Conservation (phyloP, 768 basidiomycete species). For the Thelephora ganbajun region DNA sequence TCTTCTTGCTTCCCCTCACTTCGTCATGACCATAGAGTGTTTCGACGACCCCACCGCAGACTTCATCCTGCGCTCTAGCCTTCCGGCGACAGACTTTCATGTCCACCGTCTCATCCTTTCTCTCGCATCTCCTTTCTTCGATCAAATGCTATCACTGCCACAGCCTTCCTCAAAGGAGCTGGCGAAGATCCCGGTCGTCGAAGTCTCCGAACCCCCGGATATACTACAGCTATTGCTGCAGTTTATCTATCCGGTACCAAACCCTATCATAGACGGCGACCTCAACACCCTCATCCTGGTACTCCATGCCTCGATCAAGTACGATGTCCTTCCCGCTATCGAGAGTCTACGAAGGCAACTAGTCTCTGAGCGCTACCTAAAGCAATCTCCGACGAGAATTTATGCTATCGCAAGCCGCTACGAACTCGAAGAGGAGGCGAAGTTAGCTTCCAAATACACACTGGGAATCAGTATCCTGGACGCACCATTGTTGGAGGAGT, state of each 20-base stretch:
- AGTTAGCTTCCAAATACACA: constrained; percentile 44
- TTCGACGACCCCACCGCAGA: constrained; percentile 39
- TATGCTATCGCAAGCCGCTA: constrained; percentile 60
- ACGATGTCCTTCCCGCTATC: constrained; percentile 39
- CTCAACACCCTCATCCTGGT: constrained; percentile 40
- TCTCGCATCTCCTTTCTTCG: constrained; percentile 54
- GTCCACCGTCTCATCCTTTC: constrained; percentile 49
- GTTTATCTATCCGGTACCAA: constrained; percentile 46
- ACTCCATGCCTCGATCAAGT: constrained; percentile 46
- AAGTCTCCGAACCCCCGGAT: constrained; percentile 35
- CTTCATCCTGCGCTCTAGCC: constrained; percentile 31
- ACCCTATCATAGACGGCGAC: constrained; percentile 30
- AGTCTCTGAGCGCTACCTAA: constrained; percentile 33
- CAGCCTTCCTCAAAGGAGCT: constrained; percentile 23
- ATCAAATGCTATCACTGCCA: constrained; percentile 53
- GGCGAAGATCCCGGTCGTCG: constrained; percentile 28
- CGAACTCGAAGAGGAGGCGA: constrained; percentile 49
- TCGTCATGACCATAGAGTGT: constrained; percentile 7
- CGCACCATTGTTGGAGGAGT: constrained; percentile 44
- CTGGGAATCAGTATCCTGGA: constrained; percentile 39
- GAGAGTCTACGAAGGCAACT: constrained; percentile 36
- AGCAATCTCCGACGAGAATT: constrained; percentile 38
- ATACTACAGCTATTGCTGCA: constrained; percentile 38
- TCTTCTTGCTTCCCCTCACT: neutral
- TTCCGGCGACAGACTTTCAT: constrained; percentile 29